phyloP scores from a whole-genome alignment of 305 asterid species.

The Fraxinus sp. region DNA sequence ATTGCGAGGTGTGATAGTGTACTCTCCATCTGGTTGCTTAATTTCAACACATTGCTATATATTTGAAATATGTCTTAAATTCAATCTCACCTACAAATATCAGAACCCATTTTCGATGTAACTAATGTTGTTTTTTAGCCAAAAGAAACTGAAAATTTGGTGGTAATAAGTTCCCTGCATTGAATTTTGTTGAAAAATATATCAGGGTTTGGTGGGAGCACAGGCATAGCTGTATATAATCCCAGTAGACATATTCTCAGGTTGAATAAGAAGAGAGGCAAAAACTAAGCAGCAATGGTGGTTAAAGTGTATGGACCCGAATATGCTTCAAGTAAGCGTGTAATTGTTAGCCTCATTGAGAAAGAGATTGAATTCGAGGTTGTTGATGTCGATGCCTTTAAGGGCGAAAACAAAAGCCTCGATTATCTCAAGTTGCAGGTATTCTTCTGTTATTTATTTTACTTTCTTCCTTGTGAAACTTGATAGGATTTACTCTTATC shows the following conservation, averaged over 20 bases:
- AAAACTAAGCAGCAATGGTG: constrained; percentile 29
- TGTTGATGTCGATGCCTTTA: constrained; percentile 30
- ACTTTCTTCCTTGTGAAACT: not conserved
- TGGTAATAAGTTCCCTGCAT: not conserved
- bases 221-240: not conserved
- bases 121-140: not conserved
- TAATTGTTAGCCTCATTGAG: constrained; percentile 30
- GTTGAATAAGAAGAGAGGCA: constrained; percentile 3
- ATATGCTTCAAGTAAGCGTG: constrained; percentile 32
- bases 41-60: not conserved
- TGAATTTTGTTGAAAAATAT: not conserved
- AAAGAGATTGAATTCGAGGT: constrained; percentile 37
- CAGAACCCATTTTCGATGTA: not conserved
- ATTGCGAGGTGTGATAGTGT: not conserved
- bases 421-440: constrained; percentile 45
- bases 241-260: not conserved
- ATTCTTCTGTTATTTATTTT: not conserved
- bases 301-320: constrained; percentile 44
- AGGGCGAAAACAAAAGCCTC: constrained; percentile 30
- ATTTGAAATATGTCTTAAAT: not conserved
- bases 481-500: not conserved
- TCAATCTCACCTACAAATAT: not conserved
- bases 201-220: not conserved
- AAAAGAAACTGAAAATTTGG: not conserved
- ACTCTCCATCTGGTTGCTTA: not conserved